Conservation (phyloP, 2,329 filamentous ascomycete species). For the Trichophaea hybrida region DNA sequence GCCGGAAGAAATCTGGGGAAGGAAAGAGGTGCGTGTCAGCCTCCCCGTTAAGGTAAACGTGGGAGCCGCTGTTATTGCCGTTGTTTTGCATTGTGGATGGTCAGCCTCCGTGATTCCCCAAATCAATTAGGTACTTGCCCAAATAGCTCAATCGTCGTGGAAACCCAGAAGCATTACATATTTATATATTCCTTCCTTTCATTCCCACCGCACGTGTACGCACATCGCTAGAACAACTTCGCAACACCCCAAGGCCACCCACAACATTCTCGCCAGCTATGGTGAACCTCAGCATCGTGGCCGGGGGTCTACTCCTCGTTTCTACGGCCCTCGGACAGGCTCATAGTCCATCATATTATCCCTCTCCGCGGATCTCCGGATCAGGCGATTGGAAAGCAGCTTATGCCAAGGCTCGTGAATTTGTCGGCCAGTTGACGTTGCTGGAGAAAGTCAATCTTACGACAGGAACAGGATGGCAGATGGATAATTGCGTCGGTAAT, state of each 20-base stretch:
- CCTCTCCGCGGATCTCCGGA: constrained; percentile 74
- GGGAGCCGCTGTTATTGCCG: too few species aligned
- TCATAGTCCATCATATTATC: constrained; percentile 51
- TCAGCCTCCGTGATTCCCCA: too few species aligned
- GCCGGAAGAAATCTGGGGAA: too few species aligned
- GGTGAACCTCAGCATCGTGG: background rate
- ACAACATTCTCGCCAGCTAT: background rate
- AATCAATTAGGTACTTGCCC: too few species aligned
- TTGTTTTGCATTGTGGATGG: too few species aligned
- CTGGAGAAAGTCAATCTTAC: constrained; percentile 90
- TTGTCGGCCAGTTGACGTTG: constrained; percentile 71
- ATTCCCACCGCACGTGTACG: background rate
- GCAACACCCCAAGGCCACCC: background rate
- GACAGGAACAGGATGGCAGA: constrained; percentile 64
- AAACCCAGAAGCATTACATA: too few species aligned
- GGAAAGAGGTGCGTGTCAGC: too few species aligned
- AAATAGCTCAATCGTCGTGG: too few species aligned
- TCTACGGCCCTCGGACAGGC: background rate
- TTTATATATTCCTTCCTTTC: background rate
- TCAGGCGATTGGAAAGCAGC: constrained; percentile 60
- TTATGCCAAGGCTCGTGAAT: constrained; percentile 58
- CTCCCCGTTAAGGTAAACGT: too few species aligned
- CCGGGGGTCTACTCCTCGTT: background rate
- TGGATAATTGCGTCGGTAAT: constrained; percentile 21
- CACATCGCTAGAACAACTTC: background rate